Conservation (phyloP, 345 rosid genomes). For the Tarenaya hassleriana region DNA sequence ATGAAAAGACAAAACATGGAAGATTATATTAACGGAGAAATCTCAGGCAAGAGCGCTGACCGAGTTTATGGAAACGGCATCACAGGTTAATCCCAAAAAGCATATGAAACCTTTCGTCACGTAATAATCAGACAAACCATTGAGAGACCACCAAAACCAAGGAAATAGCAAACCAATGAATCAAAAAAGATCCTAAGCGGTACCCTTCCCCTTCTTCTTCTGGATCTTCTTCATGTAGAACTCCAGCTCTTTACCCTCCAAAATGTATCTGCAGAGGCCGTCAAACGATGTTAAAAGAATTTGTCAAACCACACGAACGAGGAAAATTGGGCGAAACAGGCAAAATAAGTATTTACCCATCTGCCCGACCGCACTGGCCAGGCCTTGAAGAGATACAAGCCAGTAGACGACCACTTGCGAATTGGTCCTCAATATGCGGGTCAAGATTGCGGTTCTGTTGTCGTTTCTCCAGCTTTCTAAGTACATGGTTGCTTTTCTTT, state of each 20-base stretch:
- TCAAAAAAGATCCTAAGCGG: background rate
- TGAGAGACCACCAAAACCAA: too few relatives aligned
- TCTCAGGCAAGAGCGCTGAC: too few relatives aligned
- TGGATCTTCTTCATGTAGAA: conserved; percentile 25
- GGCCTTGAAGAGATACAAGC: conserved; percentile 56
- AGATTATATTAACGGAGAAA: too few relatives aligned
- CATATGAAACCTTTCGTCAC: too few relatives aligned
- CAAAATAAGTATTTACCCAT: conserved; percentile 34
- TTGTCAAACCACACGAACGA: too few relatives aligned
- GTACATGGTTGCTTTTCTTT: conserved; percentile 44
- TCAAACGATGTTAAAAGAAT: too few relatives aligned
- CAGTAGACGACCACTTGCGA: conserved; percentile 42
- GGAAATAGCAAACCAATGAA: too few relatives aligned
- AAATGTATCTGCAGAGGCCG: conserved; percentile 8
- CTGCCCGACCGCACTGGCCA: conserved; percentile 58
- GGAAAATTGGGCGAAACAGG: background rate
- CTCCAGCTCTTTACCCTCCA: conserved; percentile 20
- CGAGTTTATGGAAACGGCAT: too few relatives aligned
- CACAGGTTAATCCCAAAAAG: too few relatives aligned
- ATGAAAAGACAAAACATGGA: too few relatives aligned
- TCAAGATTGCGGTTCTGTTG: conserved; percentile 38
- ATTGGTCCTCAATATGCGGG: conserved; percentile 50
- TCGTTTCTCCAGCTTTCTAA: conserved; percentile 40
- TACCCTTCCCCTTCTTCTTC: conserved; percentile 24
- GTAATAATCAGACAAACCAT: too few relatives aligned